phyloP scores from a whole-genome alignment of 2,329 filamentous ascomycete genomes.

The Ascochyta lentis region DNA sequence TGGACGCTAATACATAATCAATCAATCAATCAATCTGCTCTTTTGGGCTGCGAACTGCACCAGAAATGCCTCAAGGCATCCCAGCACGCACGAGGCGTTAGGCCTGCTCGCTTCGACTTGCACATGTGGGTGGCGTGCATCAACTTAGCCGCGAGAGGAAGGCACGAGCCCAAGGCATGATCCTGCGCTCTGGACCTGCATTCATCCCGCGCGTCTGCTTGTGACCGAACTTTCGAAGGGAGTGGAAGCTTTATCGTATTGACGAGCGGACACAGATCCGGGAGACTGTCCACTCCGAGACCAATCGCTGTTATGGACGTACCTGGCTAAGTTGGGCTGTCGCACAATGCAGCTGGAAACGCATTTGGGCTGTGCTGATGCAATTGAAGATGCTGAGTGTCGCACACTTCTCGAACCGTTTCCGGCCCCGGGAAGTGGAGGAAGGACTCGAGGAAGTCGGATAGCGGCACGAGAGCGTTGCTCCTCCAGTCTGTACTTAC shows the following conservation, averaged over 20 bases:
- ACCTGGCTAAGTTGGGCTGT: constrained; percentile 2
- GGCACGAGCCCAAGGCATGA: constrained; percentile 16
- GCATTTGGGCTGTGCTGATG: constrained; percentile 15
- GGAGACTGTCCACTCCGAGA: background rate
- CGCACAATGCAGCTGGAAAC: constrained; percentile 10
- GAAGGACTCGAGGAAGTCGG: background rate
- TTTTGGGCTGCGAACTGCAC: background rate
- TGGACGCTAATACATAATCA: too few species aligned
- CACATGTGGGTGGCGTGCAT: background rate
- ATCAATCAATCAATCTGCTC: background rate
- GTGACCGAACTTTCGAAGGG: background rate
- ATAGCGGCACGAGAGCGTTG: background rate
- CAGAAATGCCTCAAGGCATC: constrained; percentile 6
- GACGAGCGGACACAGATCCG: constrained; percentile 4
- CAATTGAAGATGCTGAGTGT: constrained; percentile 6
- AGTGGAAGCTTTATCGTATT: background rate
- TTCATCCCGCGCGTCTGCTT: constrained; percentile 1
- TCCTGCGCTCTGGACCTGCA: constrained; percentile 7
- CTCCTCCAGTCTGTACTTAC: background rate
- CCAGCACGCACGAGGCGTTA: constrained; percentile 1
- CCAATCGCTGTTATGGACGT: constrained; percentile 1
- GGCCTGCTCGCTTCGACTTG: constrained; percentile 2
- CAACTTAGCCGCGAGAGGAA: constrained; percentile 14
- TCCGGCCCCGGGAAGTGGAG: background rate
- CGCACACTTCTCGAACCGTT: constrained; percentile 5